Conservation (phyloP, 306 rosid species). For the Rosa rugosa region DNA sequence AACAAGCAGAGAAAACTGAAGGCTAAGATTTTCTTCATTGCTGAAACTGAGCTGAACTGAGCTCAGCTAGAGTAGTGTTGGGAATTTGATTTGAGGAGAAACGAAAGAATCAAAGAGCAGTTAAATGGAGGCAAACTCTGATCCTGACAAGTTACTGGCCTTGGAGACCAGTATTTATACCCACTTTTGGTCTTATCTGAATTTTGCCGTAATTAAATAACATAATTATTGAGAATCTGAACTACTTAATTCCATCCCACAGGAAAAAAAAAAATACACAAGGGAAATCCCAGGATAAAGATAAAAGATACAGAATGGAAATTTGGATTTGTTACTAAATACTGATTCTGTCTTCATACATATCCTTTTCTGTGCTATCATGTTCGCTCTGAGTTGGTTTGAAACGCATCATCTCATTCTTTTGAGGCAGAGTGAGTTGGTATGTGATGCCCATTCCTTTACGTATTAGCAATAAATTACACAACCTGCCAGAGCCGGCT, state of each 20-base stretch:
- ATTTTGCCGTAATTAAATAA: neutral
- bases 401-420: neutral
- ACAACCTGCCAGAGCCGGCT: constrained; percentile 5
- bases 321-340: neutral
- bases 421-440: neutral
- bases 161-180: neutral
- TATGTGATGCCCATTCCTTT: neutral
- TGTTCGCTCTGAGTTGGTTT: neutral
- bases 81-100: neutral
- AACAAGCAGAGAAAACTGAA: constrained; percentile 33
- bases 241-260: neutral
- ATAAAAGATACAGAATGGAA: neutral
- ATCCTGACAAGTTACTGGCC: constrained; percentile 6
- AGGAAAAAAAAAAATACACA: neutral
- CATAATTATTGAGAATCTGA: too few species aligned
- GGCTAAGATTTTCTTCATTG: constrained; percentile 39
- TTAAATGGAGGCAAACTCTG: neutral
- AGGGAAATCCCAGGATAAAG: neutral
- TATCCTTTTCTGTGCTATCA: neutral
- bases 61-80: neutral
- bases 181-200: neutral
- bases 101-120: neutral
- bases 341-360: neutral
- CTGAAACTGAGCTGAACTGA: neutral
- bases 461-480: neutral